These are phyloP conservation scores for Tulasnella sp. DNA, from an alignment of 768 basidiomycete genomes.

Conservation along the genomic window DNA sequence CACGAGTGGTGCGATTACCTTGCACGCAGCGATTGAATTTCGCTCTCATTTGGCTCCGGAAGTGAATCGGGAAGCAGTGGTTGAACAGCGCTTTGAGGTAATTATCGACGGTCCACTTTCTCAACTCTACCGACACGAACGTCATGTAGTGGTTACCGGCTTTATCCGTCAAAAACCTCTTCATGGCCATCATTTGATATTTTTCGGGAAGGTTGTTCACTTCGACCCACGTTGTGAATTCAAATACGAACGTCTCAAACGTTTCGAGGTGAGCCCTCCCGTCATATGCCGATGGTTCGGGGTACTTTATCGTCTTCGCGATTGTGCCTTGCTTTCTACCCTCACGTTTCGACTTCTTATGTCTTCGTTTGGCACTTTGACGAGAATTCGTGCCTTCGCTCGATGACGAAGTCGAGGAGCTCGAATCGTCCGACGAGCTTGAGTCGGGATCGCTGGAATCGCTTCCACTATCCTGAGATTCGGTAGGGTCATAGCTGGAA, in stretches of 20 bases:
- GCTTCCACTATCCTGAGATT: too few species aligned
- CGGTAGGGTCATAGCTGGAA: too few species aligned
- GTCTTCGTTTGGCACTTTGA: neutral
- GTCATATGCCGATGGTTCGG: conserved; percentile 11
- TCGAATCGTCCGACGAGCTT: too few species aligned
- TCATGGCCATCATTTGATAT: neutral
- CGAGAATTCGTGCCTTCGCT: too few species aligned
- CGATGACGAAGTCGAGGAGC: too few species aligned
- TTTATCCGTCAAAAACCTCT: conserved; percentile 14
- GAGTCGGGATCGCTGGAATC: too few species aligned
- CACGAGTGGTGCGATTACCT: neutral
- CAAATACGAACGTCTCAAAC: neutral
- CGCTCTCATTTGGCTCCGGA: neutral
- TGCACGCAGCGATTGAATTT: neutral
- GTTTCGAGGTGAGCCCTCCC: neutral
- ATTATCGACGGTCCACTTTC: neutral
- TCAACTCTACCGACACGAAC: neutral
- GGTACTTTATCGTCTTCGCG: neutral
- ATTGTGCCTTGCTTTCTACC: neutral
- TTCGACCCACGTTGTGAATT: neutral
- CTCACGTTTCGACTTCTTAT: neutral
- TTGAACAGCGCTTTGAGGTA: neutral
- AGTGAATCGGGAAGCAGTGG: conserved; percentile 23
- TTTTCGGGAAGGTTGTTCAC: neutral
- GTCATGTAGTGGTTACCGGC: neutral